Evolutionary conservation across 1,284 basidiomycete species (phyloP), one percentile per base, ranked within the genome.

Genomic region (Apiotrichum mycotoxinovorans): DNA sequence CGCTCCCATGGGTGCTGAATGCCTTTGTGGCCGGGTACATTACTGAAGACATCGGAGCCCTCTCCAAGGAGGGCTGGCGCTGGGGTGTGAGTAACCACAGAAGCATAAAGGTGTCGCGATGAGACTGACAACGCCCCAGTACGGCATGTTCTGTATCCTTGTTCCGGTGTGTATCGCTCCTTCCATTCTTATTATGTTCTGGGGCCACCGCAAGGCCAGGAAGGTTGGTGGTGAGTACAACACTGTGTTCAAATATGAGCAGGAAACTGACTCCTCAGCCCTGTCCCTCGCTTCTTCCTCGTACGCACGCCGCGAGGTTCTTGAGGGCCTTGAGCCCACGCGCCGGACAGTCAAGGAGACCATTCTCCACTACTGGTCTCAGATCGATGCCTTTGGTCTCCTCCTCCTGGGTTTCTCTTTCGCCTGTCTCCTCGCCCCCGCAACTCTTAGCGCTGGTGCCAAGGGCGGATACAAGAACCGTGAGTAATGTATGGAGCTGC

Each of bases 41-140:
- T 11, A 84, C 85, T 4, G 80, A 84, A 11, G 86, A 85, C 62
- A 82, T 89, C 27, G 15, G 27, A 10, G 51, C 46, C 2, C 42
- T 37, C 54, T 78, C 83, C 20, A 9, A 30, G 18, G 34, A 68
- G 9, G 74, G 73, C 37, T 89, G 87, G 87, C 76, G 87, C 71
- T 87, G 85, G 84, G 87, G 88, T 35, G 87, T 66, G 51, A 57
- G 62, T 59, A 18, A 1, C 18, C n/a, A 56, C n/a, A n/a, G n/a
- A n/a, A n/a, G n/a, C n/a, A n/a, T n/a, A n/a, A n/a, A n/a, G n/a
- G n/a, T n/a, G n/a, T n/a, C n/a, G n/a, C n/a, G n/a, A n/a, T n/a
- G n/a, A 25, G 35, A 67, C 74, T 52, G 14, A 35, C 22, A 34
- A 12, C 30, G 30, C 12, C 30, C 40, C 30, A 44, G 41, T 65